Evolutionary conservation across 1,139 yeast species (phyloP), one percentile per base, ranked within the genome.

Genomic region (Schwanniomyces etchellsii): DNA sequence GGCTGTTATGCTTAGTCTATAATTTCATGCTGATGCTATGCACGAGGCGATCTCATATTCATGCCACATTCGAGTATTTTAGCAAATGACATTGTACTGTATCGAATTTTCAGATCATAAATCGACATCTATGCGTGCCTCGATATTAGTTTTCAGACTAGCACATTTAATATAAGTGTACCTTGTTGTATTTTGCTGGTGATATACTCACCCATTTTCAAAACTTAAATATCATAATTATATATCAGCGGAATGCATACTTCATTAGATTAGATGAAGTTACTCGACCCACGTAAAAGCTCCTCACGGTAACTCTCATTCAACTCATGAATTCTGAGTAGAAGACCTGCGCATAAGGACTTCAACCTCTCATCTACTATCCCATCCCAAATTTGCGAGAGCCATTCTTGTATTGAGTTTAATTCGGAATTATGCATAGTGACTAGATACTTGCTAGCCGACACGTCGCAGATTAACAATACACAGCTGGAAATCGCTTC

Each of bases 401-500:
- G 47, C 74, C 77, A 68, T 15, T 42, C 46, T 30, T 61, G 64
- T 5, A 69, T 42, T 20, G 57, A 50, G 2, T 48, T 36, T 3
- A 74, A 33, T 24, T 60, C 57, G 13, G 56, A 39, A 31, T 53
- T 34, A 48, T 59, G 54, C 16, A 45, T 43, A 1, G 39, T 30
- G 3, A 60, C 38, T 15, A 74, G 41, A 21, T 49, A 48, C 28
- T 60, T 63, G 7, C 57, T 62, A 27, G 70, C 73, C 5, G 56
- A 43, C 2, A 67, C 57, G 36, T 75, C 80, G 30, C 64, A 48
- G 2, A 74, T 48, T n/a, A 74, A 56, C 30, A 72, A 43, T 9
- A 68, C 35, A 1, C 74, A 69, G 1, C 79, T 70, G 10, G 64
- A 55, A 4, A 72, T 36, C 25, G 76, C 70, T 37, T 75, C 81